Percentiles rank a stretch among this genome's conserved stretches.
Evolutionary conservation across 108 stramenopile genomes (phyloP).

Genomic region (Fragilaria crotonensis): DNA sequence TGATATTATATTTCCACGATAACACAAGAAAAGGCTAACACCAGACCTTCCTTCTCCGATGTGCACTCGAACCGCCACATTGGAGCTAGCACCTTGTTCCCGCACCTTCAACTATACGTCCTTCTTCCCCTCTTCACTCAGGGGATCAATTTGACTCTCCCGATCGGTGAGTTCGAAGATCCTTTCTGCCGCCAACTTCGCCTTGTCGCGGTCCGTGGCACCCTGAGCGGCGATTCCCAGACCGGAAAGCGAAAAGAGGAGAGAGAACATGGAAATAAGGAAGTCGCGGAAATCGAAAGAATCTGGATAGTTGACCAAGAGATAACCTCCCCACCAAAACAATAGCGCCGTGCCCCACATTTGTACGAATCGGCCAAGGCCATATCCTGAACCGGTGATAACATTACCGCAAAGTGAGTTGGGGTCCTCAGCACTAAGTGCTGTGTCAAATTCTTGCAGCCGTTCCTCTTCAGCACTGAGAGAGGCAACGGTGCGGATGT

Average conservation of each 20-base stretch:
- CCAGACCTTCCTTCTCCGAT: no score
- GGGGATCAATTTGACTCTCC: constrained; percentile 38
- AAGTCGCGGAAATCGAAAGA: constrained; percentile 36
- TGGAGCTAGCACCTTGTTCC: no score
- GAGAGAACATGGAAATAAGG: no score
- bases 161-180: no score
- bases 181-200: constrained; percentile 34
- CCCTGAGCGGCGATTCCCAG: no score
- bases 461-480: constrained; percentile 36
- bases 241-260: no score
- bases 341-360: constrained; percentile 42
- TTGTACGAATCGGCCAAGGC: constrained; percentile 38
- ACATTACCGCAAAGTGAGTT: constrained; percentile 15
- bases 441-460: constrained; percentile 16
- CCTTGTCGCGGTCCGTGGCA: constrained; percentile 41
- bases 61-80: no score
- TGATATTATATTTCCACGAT: no score
- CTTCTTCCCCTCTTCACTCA: constrained; percentile 44
- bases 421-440: constrained; percentile 24
- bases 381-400: constrained; percentile 24
- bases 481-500: constrained; percentile 62
- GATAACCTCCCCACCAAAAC: constrained; percentile 65
- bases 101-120: no score
- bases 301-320: no score
- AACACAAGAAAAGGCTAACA: no score